phyloP scores from a whole-genome alignment of 257 asterid species.

The Jaltomata sinuosa region DNA sequence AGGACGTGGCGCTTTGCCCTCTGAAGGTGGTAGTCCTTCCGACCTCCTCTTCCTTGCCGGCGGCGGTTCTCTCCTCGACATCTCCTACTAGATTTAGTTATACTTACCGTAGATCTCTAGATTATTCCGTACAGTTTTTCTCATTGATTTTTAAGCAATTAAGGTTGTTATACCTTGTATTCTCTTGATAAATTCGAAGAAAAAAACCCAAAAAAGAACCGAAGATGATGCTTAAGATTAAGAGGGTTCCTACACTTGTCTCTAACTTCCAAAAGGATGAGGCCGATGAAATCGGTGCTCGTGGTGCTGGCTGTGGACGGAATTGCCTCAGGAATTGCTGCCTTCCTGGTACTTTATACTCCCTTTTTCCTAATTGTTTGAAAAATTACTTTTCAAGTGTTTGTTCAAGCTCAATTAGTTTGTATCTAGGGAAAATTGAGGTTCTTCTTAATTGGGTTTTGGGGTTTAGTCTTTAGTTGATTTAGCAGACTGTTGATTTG shows the following conservation, averaged over 20 bases:
- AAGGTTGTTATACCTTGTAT: not conserved
- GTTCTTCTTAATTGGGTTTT: not conserved
- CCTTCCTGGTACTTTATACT: constrained; percentile 7
- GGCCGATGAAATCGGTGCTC: constrained; percentile 1
- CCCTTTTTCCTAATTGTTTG: not conserved
- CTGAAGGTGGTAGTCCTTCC: constrained; percentile 98
- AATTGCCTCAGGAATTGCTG: constrained; percentile 16
- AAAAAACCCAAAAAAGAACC: not conserved
- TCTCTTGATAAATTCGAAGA: not conserved
- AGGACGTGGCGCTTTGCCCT: constrained; percentile 96
- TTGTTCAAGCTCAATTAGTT: not conserved
- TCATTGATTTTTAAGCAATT: not conserved
- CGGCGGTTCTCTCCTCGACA: constrained; percentile 42
- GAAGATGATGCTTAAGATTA: constrained; percentile 10
- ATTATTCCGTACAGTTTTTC: not conserved
- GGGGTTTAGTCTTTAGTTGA: not conserved
- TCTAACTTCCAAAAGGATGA: constrained; percentile 18
- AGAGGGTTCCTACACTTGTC: constrained; percentile 19
- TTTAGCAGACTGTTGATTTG: not conserved
- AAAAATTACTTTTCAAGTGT: not conserved
- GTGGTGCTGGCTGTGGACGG: constrained; percentile 11
- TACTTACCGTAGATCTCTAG: not conserved
- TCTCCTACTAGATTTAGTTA: not conserved
- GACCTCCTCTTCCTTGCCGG: constrained; percentile 99
- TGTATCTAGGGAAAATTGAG: not conserved